Conservation (phyloP, 2,329 filamentous ascomycete genomes). For the Ascochyta viciae-villosae region DNA sequence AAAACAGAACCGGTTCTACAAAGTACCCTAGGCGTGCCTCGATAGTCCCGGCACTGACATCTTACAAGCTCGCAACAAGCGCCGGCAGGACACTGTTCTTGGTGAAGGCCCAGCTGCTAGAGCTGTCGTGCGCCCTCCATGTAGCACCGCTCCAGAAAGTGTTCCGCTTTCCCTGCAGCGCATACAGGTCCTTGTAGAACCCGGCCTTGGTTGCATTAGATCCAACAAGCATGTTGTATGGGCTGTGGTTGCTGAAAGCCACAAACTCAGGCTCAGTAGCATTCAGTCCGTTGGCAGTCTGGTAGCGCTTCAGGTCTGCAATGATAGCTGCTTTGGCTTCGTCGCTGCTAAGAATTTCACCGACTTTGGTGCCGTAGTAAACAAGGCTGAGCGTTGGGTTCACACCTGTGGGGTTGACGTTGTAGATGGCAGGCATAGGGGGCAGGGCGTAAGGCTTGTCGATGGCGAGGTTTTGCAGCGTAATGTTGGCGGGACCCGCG, state of each 20-base stretch:
- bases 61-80: slow-evolving; percentile 17
- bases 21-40: too few species aligned
- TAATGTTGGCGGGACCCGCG: slow-evolving; percentile 41
- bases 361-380: slow-evolving; percentile 28
- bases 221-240: slow-evolving; percentile 26
- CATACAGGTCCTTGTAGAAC: slow-evolving; percentile 33
- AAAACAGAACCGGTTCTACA: too few species aligned
- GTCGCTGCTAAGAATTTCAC: slow-evolving; percentile 19
- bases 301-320: slow-evolving; percentile 20
- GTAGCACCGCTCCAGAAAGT: slow-evolving; percentile 33
- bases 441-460: slow-evolving; percentile 40
- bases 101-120: slow-evolving; percentile 30
- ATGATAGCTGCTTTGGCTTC: slow-evolving; percentile 27
- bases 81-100: slow-evolving; percentile 49
- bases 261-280: slow-evolving; percentile 26
- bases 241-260: slow-evolving; percentile 35
- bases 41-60: too few species aligned
- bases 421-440: slow-evolving; percentile 4
- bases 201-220: slow-evolving; percentile 24
- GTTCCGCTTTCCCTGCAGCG: slow-evolving; percentile 28
- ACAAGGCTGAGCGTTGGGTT: slow-evolving; percentile 15
- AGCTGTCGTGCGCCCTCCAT: slow-evolving; percentile 28
- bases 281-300: slow-evolving; percentile 9
- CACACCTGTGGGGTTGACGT: not conserved
- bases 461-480: slow-evolving; percentile 35